Base-by-base conservation (phyloP, 2,329 filamentous ascomycete species). In the Fusarium pseudonygamai region DNA sequence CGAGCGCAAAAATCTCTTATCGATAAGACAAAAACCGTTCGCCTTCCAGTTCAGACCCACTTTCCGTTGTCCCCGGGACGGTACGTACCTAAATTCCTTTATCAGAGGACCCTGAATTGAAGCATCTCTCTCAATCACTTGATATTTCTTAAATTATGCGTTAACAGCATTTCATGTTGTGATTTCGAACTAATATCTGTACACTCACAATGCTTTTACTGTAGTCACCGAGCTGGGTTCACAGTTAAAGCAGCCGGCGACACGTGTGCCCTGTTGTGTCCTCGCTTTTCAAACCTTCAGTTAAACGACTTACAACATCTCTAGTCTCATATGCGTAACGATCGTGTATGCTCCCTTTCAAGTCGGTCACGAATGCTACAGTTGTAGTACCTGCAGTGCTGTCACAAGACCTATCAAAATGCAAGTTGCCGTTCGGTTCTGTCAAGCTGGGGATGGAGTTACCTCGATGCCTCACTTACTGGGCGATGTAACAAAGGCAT, bases 1-100 rank as follows among this genome's bases (percentile, higher is more conserved):
- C 64, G 63, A 68, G 63, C 36, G 50, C 36, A 55, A 69, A 75
- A 76, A 78, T 75, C 69, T 72, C 73, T 81, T 80, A 81, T 81
- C 80, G 80, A 81, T 81, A 80, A 77, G 64, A n/a, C 46, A 32
- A 22, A 36, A 39, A 22, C 34, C 39, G 61, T 55, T 67, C 46
- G 42, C 42, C 40, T 58, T 30, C 28, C 10, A n/a, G 24, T 30
- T 20, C 2, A 14, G 67, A 34, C 24, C 73, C 72, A 71, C 70
- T 39, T 56, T 47, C 68, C 56, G 65, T 1, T 42, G 32, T 46
- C 52, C 57, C 34, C 60, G 37, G 16, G 11, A 20, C 43, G 34
- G 60, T 73, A 74, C 71, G 62, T 70, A 72, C 71, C 32, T 28
- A 32, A 20, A 18, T 47, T 53, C 50, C 49, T 57, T 55, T 24